These are phyloP conservation scores for Penicillium flavigenum DNA, from an alignment of 495 filamentous ascomycete species.

Conservation along the genomic window DNA sequence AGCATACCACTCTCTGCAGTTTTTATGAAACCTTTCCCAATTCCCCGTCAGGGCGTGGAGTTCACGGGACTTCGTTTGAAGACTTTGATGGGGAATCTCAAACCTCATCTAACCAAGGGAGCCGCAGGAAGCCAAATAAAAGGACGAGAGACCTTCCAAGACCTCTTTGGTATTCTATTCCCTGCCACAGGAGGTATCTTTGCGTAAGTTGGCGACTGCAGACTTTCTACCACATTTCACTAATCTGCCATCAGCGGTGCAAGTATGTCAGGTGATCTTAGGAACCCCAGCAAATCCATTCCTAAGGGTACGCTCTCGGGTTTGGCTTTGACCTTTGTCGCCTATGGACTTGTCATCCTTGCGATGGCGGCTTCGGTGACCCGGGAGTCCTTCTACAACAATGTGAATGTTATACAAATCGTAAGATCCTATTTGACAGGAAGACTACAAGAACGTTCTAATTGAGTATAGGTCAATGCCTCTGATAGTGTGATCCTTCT, in stretches of 20 bases:
- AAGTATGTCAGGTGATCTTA: constrained; percentile 86
- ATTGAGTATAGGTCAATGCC: constrained; percentile 56
- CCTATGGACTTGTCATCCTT: constrained; percentile 74
- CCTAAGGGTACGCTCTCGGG: constrained; percentile 79
- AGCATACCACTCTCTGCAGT: constrained; percentile 80
- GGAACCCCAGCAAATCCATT: constrained; percentile 80
- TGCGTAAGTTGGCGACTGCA: constrained; percentile 45
- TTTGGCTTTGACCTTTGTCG: constrained; percentile 69
- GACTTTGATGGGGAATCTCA: constrained; percentile 70
- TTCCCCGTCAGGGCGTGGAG: constrained; percentile 58
- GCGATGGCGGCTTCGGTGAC: constrained; percentile 78
- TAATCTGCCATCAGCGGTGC: constrained; percentile 56
- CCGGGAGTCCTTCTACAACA: constrained; percentile 68
- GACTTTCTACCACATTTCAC: constrained; percentile 9
- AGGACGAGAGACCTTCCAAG: constrained; percentile 72
- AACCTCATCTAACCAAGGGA: constrained; percentile 64
- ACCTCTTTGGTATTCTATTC: constrained; percentile 84
- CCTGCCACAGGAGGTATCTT: constrained; percentile 78
- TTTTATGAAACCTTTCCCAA: constrained; percentile 63
- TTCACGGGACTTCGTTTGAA: constrained; percentile 72
- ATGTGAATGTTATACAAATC: constrained; percentile 76
- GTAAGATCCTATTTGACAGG: constrained; percentile 34
- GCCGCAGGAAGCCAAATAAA: constrained; percentile 65
- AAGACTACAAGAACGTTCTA: constrained; percentile 4
- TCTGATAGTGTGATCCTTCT: constrained; percentile 72